Evolutionary conservation across 352 stramenopile genomes (phyloP), one percentile per base, ranked within the genome.

Genomic region (Aphanomyces euteiches): DNA sequence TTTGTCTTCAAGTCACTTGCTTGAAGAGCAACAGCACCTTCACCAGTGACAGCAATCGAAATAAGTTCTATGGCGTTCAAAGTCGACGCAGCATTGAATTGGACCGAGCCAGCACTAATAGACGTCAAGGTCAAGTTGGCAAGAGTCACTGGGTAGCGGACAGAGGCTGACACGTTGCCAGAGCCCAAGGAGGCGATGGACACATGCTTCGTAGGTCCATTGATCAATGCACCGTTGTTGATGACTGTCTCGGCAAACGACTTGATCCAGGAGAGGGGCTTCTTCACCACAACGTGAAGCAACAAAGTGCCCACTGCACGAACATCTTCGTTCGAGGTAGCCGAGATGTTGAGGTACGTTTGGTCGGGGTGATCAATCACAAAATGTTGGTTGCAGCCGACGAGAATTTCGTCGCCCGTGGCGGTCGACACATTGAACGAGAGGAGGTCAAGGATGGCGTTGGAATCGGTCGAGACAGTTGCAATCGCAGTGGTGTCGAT

Each of bases 321-420:
- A 8, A 37, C 54, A 17, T 60, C 40, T 10, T 45, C 21, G 3
- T 21, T n/a, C 12, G 39, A 54, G 38, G 64, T 36, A 36, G 39
- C 43, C 19, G 64, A 48, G 34, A 70, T n/a, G 54, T 70, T 58
- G 40, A 70, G 28, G 47, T 61, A 70, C 64, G 64, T 61, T 54
- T 63, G 19, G 47, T 70, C 61, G 41, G 63, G 17, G 6, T 37
- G 5, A 37, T 61, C 34, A 37, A 61, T 37, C 17, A 37, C 54
- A 37, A 41, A 61, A 10, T 15, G 54, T 37, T 6, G 13, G 54
- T 61, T 61, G 54, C 54, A 61, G 10, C 54, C 54, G 15, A 40
- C 54, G 54, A 45, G 17, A 37, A 61, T 61, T 34, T 17, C 36
- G 12, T 40, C 28, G 63, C 19, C 39, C 3, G 40, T 4, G 12